Evolutionary conservation across 495 filamentous ascomycete genomes (phyloP).

Genomic region (Jackrogersella multiformis): DNA sequence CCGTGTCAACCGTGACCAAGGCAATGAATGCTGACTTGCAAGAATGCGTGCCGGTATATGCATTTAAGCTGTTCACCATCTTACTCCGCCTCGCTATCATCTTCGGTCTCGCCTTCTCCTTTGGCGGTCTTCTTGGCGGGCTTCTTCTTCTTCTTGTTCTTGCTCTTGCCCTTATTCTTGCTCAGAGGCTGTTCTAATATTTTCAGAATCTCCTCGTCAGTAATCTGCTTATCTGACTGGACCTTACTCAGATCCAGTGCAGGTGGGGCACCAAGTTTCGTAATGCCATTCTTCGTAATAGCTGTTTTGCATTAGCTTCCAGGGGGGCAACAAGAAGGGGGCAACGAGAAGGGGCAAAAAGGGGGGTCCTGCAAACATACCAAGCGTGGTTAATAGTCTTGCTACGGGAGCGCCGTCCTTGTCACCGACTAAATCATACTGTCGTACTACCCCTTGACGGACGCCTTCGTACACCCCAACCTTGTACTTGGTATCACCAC

Average conservation of each 20-base stretch:
- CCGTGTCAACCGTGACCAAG: constrained; percentile 3
- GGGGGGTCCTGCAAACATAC: constrained; percentile 64
- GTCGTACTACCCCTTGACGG: constrained; percentile 85
- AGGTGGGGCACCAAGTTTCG: constrained; percentile 79
- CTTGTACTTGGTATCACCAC: constrained; percentile 83
- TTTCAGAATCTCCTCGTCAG: constrained; percentile 91
- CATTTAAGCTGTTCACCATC: not conserved
- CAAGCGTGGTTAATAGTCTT: constrained; percentile 87
- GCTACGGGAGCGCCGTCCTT: constrained; percentile 85
- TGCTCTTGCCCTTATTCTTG: constrained; percentile 78
- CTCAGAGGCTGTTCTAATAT: constrained; percentile 88
- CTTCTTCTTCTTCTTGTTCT: constrained; percentile 92
- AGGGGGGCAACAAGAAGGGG: constrained; percentile 10
- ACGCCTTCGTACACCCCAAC: constrained; percentile 92
- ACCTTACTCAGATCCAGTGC: constrained; percentile 76
- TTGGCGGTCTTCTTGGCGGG: constrained; percentile 70
- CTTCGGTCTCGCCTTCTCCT: constrained; percentile 44
- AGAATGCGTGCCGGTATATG: constrained; percentile 3
- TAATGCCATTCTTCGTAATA: constrained; percentile 96
- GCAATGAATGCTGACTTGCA: constrained; percentile 11
- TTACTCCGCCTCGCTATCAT: constrained; percentile 56
- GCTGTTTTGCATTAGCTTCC: constrained; percentile 63
- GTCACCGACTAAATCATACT: constrained; percentile 95
- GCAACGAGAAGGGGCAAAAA: constrained; percentile 1
- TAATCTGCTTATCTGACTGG: constrained; percentile 97